phyloP scores from a whole-genome alignment of 352 stramenopile genomes.

The Phytophthora europaea region DNA sequence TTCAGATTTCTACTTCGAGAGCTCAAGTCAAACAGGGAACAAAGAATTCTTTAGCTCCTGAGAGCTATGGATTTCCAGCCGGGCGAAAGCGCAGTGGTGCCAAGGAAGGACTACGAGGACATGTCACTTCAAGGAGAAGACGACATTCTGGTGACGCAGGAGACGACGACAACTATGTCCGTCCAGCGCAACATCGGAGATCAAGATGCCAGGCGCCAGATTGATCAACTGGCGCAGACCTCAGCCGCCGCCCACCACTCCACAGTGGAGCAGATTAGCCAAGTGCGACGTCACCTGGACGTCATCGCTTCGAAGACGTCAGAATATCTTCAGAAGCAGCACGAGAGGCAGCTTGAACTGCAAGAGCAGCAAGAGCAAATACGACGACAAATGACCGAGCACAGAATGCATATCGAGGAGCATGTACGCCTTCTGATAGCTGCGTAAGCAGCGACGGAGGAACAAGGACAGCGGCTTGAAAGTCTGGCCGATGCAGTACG shows the following conservation, averaged over 20 bases:
- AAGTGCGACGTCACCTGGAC: slow-evolving; percentile 2
- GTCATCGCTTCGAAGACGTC: slow-evolving; percentile 4
- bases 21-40: slow-evolving; percentile 2
- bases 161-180: slow-evolving; percentile 5
- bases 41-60: slow-evolving; percentile 4
- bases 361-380: slow-evolving; percentile 10
- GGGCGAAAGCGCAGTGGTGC: not conserved
- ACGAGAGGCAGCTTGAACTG: slow-evolving; percentile 1
- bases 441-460: too few species aligned
- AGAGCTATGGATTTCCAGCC: not conserved
- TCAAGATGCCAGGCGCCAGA: slow-evolving; percentile 3
- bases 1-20: too few species aligned
- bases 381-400: too few species aligned
- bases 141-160: not conserved
- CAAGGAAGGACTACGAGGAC: not conserved
- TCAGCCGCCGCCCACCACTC: slow-evolving; percentile 10
- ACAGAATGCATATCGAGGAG: too few species aligned
- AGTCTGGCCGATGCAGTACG: too few species aligned
- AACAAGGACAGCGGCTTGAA: too few species aligned
- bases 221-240: slow-evolving; percentile 8
- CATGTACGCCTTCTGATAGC: too few species aligned
- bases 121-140: not conserved
- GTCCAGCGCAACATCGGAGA: not conserved
- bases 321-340: slow-evolving; percentile 1
- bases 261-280: slow-evolving; percentile 8